phyloP scores from a whole-genome alignment of 2,329 filamentous ascomycete species.

The Samsoniella hepiali region DNA sequence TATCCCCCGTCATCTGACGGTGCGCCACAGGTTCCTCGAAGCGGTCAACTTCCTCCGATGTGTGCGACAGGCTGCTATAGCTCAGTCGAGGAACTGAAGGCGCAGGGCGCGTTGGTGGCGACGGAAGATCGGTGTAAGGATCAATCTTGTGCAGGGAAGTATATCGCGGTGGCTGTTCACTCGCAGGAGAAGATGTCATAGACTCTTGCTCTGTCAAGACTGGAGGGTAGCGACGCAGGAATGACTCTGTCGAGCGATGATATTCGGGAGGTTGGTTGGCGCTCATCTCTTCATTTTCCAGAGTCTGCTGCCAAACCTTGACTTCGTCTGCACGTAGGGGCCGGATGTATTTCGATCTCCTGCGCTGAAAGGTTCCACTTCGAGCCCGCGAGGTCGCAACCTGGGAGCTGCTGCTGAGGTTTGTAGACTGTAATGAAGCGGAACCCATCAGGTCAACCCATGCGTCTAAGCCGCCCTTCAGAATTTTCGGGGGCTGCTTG shows the following conservation, averaged over 20 bases:
- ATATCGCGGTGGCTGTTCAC: constrained; percentile 27
- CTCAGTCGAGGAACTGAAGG: constrained; percentile 66
- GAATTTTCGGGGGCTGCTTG: constrained; percentile 68
- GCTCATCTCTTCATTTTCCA: constrained; percentile 60
- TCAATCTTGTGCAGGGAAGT: constrained; percentile 33
- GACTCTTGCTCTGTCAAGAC: constrained; percentile 59
- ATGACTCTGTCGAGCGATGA: constrained; percentile 75
- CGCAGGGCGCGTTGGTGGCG: constrained; percentile 63
- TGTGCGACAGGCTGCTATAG: constrained; percentile 69
- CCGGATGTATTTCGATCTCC: constrained; percentile 50
- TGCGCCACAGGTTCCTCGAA: constrained; percentile 39
- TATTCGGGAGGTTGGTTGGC: constrained; percentile 50
- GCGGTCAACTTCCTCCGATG: constrained; percentile 34
- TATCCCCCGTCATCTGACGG: constrained; percentile 45
- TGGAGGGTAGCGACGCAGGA: constrained; percentile 76
- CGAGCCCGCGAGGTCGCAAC: constrained; percentile 30
- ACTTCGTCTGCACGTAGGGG: constrained; percentile 80
- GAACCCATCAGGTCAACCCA: constrained; percentile 82
- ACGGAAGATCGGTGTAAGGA: constrained; percentile 47
- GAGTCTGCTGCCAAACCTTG: constrained; percentile 72
- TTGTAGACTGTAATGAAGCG: constrained; percentile 53
- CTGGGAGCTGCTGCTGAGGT: constrained; percentile 13
- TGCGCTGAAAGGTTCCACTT: constrained; percentile 32
- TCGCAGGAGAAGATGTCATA: constrained; percentile 46
- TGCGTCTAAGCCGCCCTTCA: constrained; percentile 78